Conservation (phyloP, 108 stramenopile genomes). For the Skeletonema tropicum region DNA sequence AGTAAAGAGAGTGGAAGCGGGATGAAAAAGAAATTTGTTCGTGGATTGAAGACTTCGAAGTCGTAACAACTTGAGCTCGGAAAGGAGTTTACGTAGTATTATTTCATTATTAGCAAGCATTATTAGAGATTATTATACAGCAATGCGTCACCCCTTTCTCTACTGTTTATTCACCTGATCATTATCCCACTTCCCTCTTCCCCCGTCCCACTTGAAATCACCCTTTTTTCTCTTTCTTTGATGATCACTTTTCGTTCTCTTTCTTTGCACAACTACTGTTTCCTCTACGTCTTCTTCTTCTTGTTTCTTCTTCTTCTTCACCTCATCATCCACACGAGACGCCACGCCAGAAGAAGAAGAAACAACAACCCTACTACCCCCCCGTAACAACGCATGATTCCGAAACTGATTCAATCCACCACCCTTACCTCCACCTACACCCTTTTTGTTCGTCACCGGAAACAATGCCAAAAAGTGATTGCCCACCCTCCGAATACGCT, state of each 20-base stretch:
- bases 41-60: neutral
- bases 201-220: constrained; percentile 16
- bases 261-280: neutral
- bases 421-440: neutral
- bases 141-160: neutral
- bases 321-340: neutral
- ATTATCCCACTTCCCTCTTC: constrained; percentile 9
- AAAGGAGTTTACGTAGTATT: too few species aligned
- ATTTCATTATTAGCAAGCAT: neutral
- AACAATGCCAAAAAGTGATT: constrained; percentile 96
- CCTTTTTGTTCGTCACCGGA: constrained; percentile 40
- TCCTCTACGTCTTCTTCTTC: neutral
- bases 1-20: neutral
- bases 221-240: neutral
- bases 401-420: constrained; percentile 6
- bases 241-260: too few species aligned
- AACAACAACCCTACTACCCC: constrained; percentile 11
- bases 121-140: too few species aligned
- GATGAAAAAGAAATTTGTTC: neutral
- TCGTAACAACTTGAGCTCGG: too few species aligned
- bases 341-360: neutral
- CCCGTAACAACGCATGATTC: constrained; percentile 33
- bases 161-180: neutral
- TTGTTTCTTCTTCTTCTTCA: neutral
- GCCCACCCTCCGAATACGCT: constrained; percentile 68